Base-by-base conservation (phyloP, 805 yeast genomes). In the Nakazawaea ambrosiae region DNA sequence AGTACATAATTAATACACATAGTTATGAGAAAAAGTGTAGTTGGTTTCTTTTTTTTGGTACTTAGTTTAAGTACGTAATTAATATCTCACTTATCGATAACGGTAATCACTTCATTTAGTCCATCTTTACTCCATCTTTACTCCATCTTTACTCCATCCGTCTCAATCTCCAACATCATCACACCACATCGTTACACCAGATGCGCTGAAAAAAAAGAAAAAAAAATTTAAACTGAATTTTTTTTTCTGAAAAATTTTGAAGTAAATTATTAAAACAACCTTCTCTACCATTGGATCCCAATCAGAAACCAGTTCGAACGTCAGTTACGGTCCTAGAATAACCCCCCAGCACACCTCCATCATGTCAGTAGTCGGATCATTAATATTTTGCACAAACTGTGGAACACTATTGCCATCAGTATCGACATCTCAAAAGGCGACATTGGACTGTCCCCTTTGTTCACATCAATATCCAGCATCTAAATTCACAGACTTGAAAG, bases 311-410 rank as follows among this genome's bases (percentile, higher is more conserved):
- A n/a, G n/a, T n/a, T n/a, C n/a, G n/a, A n/a, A n/a, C n/a, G n/a
- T n/a, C n/a, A n/a, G n/a, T n/a, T n/a, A n/a, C n/a, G n/a, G n/a
- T n/a, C n/a, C n/a, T n/a, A n/a, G n/a, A n/a, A n/a, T n/a, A n/a
- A n/a, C n/a, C n/a, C n/a, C n/a, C n/a, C n/a, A n/a, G n/a, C n/a
- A n/a, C n/a, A n/a, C n/a, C n/a, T n/a, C n/a, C n/a, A n/a, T n/a
- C 24, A 90, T 92, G 98, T 86, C 96, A 41, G 95, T 78, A 14
- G 96, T 92, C 29, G 99, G 98, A 12, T 84, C 96, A 34, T 74
- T 92, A 51, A 90, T 92, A 42, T 92, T 92, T 61, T 92, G 99
- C 59, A 70, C 80, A 9, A 85, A 79, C 48, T 92, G 99, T 61
- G 99, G 99, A 49, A 86, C 83, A 52, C 68, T 92, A 39, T 66